Percentiles rank a stretch among this genome's conserved stretches.
Evolutionary conservation across 306 rosid species (phyloP).

Genomic region (Comarum palustre): DNA sequence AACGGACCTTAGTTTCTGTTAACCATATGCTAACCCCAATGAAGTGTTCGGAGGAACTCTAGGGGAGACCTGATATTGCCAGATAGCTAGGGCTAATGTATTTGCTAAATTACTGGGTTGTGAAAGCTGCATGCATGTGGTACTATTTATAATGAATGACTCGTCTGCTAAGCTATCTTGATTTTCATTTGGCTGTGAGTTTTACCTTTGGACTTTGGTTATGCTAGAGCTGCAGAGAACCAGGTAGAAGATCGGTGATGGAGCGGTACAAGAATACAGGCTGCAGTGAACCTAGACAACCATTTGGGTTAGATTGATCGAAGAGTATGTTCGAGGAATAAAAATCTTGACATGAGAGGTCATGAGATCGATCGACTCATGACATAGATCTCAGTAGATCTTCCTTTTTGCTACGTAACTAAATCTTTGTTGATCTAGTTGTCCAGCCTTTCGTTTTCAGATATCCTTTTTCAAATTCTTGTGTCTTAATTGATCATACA

Average conservation of each 20-base stretch:
- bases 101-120: background rate
- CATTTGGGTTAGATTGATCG: slow-evolving; percentile 1
- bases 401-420: background rate
- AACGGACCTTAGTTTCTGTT: background rate
- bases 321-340: background rate
- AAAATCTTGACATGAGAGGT: slow-evolving; percentile 1
- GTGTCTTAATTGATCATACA: background rate
- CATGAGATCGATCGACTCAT: too few species aligned
- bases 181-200: background rate
- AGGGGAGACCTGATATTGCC: slow-evolving; percentile 20
- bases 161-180: background rate
- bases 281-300: slow-evolving; percentile 21
- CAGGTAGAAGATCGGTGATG: background rate
- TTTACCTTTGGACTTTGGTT: background rate
- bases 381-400: background rate
- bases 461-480: slow-evolving; percentile 9
- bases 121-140: background rate
- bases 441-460: slow-evolving; percentile 11
- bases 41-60: slow-evolving; percentile 42
- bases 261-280: background rate
- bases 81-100: background rate
- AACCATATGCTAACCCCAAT: background rate
- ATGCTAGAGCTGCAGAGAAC: background rate
- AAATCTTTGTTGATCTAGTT: background rate
- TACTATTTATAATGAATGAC: background rate